phyloP scores from a whole-genome alignment of 129 eudicot genomes.

The Sambucus nigra region DNA sequence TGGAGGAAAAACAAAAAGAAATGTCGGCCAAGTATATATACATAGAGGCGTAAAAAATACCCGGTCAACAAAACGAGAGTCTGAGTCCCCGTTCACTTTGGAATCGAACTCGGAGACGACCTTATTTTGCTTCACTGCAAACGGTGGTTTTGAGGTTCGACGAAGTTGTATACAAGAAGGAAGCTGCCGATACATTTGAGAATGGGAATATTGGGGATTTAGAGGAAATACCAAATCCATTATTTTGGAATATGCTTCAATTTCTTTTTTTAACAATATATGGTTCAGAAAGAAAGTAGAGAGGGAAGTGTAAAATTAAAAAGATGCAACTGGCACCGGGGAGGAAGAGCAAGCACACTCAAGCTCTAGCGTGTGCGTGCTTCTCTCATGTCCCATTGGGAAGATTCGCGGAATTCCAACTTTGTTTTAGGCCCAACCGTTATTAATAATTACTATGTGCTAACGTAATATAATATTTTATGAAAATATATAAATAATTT shows the following conservation, averaged over 20 bases:
- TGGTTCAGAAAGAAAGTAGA: neutral
- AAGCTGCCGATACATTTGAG: constrained; percentile 16
- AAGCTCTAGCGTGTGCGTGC: neutral
- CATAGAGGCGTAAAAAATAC: constrained; percentile 19
- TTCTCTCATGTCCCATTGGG: neutral
- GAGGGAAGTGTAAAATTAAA: neutral
- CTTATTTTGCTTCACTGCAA: constrained; percentile 36
- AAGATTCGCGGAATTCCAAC: too few species aligned
- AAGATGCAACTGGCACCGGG: neutral
- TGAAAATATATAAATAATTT: too few species aligned
- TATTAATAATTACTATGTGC: too few species aligned
- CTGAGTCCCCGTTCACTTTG: constrained; percentile 56
- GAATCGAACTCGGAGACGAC: constrained; percentile 59
- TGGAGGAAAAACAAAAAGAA: neutral
- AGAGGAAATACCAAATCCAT: constrained; percentile 41
- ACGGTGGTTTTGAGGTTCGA: constrained; percentile 21
- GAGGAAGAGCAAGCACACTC: neutral
- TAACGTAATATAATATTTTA: too few species aligned
- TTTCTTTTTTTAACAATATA: neutral
- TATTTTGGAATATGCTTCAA: neutral
- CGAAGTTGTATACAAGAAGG: constrained; percentile 9
- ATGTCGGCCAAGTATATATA: neutral
- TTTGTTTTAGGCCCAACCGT: too few species aligned
- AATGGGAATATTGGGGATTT: constrained; percentile 21
- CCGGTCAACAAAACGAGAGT: constrained; percentile 68